Evolutionary conservation across 148 eudicot genomes (phyloP), one percentile per base, ranked within the genome.

Genomic region (Silene uniflora): DNA sequence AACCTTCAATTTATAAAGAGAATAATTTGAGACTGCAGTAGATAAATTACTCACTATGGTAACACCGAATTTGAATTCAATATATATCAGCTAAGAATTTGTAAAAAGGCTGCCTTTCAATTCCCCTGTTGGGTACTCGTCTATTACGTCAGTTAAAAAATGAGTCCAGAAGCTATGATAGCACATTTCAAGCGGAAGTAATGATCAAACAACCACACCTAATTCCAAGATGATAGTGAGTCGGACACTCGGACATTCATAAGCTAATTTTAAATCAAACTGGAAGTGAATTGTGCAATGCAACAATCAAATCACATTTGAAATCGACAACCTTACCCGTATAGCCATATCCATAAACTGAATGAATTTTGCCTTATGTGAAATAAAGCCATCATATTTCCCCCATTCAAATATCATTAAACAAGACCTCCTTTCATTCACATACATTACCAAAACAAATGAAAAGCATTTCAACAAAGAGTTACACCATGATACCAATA

Each of bases 331-430:
- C 47, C n/a, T 58, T 24, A 3, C 25, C 42, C 42, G 7, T 35
- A 35, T 22, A 46, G 67, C 61, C 11, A 16, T 25, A n/a, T 54
- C 65, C 66, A 12, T 68, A 16, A 68, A 68, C 16, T 10, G 10
- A 17, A 39, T 2, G 23, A 17, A n/a, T 18, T n/a, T 68, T 8
- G 7, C 8, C 72, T 9, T 11, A 18, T 42, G 3, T 68, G 56
- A 44, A 35, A 23, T 70, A 49, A 70, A 70, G 73, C 60, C 4
- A 14, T 44, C 63, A 74, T 22, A 56, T 74, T 75, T 68, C 22
- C 49, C 14, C 21, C 52, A 1, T 13, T 22, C 9, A 29, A 67
- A 9, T 13, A 13, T 6, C 56, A 19, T 60, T 59, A 29, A 73
- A 44, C 67, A 65, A 6, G 6, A 3, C 32, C 4, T 16, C 39